phyloP scores from a whole-genome alignment of 805 yeast species.

The Lipomyces mesembrius region DNA sequence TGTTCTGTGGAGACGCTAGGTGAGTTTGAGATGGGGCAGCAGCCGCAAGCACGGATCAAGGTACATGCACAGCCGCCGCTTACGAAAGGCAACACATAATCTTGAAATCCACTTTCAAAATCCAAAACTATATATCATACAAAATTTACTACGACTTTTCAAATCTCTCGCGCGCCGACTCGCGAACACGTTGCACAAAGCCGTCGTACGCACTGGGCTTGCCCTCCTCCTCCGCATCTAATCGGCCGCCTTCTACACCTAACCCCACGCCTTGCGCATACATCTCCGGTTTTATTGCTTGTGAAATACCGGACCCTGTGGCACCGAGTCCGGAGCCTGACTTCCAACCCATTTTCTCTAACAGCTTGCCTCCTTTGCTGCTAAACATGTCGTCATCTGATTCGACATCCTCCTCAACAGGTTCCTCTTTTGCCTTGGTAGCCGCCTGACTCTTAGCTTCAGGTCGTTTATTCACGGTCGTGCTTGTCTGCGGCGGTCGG shows the following conservation, averaged over 20 bases:
- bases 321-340: slow-evolving; percentile 85
- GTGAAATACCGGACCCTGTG: slow-evolving; percentile 51
- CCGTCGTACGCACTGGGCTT: slow-evolving; percentile 11
- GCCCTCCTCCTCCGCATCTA: slow-evolving; percentile 12
- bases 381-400: slow-evolving; percentile 17
- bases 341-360: slow-evolving; percentile 87
- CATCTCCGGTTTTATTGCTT: slow-evolving; percentile 28
- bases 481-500: background rate
- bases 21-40: too few relatives aligned
- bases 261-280: slow-evolving; percentile 33
- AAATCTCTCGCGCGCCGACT: slow-evolving; percentile 13
- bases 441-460: background rate
- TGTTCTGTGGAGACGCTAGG: background rate
- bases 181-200: slow-evolving; percentile 10
- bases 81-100: background rate
- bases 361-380: slow-evolving; percentile 64
- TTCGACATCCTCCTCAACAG: slow-evolving; percentile 20
- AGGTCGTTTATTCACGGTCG: background rate
- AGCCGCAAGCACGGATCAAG: too few relatives aligned
- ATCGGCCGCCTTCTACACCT: slow-evolving; percentile 26
- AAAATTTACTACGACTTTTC: slow-evolving; percentile 5
- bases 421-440: background rate
- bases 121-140: background rate
- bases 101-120: too few relatives aligned
- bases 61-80: background rate